Evolutionary conservation across 2,329 filamentous ascomycete species (phyloP).

Genomic region (Fusarium pilosicola): DNA sequence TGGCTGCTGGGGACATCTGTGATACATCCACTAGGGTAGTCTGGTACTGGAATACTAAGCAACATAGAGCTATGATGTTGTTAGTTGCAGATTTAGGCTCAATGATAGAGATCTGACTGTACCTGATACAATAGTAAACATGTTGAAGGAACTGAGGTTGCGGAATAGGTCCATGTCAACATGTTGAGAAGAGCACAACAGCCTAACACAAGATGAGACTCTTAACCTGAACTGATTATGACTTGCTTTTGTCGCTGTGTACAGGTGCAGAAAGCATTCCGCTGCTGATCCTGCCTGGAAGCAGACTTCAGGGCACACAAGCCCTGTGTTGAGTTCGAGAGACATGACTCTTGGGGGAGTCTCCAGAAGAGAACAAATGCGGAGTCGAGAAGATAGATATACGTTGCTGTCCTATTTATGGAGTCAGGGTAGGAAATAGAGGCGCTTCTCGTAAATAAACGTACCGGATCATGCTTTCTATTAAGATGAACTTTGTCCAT

Average conservation of each 20-base stretch:
- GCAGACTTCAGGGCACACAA: background rate
- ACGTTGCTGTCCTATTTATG: background rate
- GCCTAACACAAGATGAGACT: background rate
- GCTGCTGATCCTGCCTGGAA: background rate
- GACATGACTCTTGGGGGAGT: background rate
- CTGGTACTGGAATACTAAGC: background rate
- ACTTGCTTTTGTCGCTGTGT: background rate
- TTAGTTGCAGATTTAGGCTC: background rate
- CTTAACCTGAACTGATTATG: background rate
- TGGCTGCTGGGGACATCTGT: background rate
- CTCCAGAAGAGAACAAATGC: background rate
- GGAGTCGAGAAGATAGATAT: background rate
- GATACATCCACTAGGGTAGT: background rate
- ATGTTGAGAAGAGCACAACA: background rate
- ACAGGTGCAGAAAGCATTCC: background rate
- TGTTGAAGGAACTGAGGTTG: background rate
- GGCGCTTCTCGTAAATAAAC: background rate
- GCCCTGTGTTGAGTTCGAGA: background rate
- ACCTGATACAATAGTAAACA: background rate
- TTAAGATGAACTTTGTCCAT: background rate
- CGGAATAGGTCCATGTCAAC: background rate
- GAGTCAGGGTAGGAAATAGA: too few relatives aligned
- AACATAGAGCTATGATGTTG: background rate
- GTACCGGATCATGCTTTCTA: background rate
- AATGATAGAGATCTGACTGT: background rate